These are phyloP conservation scores for Rhododendron williamsianum DNA, from an alignment of 148 eudicot genomes.

Conservation along the genomic window DNA sequence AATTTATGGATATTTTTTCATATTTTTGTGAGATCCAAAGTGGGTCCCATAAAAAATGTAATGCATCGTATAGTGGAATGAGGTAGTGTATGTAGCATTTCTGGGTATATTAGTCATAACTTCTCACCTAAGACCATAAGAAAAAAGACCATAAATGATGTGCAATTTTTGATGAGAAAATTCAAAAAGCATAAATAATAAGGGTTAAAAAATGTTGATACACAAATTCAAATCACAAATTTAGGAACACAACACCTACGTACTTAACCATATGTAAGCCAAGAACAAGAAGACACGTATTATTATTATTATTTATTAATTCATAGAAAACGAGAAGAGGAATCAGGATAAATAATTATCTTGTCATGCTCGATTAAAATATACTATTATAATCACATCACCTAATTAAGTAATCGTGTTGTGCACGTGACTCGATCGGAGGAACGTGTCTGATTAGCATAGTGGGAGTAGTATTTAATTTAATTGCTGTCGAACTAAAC, in stretches of 20 bases:
- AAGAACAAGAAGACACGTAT: not conserved
- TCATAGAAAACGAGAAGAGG: not conserved
- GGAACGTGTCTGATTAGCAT: too few relatives aligned
- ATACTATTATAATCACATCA: not conserved
- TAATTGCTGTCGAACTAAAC: not conserved
- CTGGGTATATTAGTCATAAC: too few relatives aligned
- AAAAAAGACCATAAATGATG: too few relatives aligned
- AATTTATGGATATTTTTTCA: too few relatives aligned
- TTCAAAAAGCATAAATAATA: too few relatives aligned
- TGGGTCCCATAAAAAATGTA: too few relatives aligned
- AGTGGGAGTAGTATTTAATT: too few relatives aligned
- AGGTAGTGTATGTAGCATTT: too few relatives aligned
- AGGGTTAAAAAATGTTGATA: not conserved
- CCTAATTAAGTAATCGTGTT: not conserved
- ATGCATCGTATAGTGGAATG: too few relatives aligned
- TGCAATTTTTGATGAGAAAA: not conserved
- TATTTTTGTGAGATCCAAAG: too few relatives aligned
- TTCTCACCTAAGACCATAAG: too few relatives aligned
- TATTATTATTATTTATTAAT: too few relatives aligned
- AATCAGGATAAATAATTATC: not conserved
- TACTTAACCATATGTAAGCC: not conserved
- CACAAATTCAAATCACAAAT: not conserved
- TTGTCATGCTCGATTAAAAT: not conserved
- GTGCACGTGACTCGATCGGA: not conserved
- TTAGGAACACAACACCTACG: not conserved